These are phyloP conservation scores for Neodidymelliopsis sp. DNA, from an alignment of 2,329 filamentous ascomycete genomes.

Conservation along the genomic window DNA sequence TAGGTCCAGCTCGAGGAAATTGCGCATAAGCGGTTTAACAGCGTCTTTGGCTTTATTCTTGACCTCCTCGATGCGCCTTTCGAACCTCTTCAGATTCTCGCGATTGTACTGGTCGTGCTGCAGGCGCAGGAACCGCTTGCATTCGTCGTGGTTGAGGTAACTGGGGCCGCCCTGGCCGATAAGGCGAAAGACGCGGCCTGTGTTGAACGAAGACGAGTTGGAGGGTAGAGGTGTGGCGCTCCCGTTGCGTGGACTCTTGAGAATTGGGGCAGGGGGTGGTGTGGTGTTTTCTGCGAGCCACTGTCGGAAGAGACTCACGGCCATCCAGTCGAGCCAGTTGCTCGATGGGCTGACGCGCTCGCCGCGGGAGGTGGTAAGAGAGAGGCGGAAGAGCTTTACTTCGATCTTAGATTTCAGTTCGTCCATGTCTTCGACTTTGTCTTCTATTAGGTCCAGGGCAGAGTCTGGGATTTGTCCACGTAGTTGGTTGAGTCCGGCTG, in stretches of 20 bases:
- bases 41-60: slow-evolving; percentile 83
- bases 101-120: slow-evolving; percentile 82
- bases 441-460: slow-evolving; percentile 89
- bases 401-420: slow-evolving; percentile 83
- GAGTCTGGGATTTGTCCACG: slow-evolving; percentile 72
- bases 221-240: slow-evolving; percentile 41
- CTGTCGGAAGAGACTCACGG: slow-evolving; percentile 84
- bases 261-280: slow-evolving; percentile 66
- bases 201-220: slow-evolving; percentile 59
- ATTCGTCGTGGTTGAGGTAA: slow-evolving; percentile 85
- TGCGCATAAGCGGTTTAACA: slow-evolving; percentile 85
- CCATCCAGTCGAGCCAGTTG: slow-evolving; percentile 88
- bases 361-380: slow-evolving; percentile 77
- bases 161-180: slow-evolving; percentile 70
- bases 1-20: slow-evolving; percentile 81
- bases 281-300: slow-evolving; percentile 93
- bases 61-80: slow-evolving; percentile 86
- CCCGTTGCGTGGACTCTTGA: slow-evolving; percentile 49
- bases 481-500: slow-evolving; percentile 77
- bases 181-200: slow-evolving; percentile 78
- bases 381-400: slow-evolving; percentile 80
- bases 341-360: slow-evolving; percentile 82
- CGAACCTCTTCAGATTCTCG: slow-evolving; percentile 85
- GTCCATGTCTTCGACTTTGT: slow-evolving; percentile 91
- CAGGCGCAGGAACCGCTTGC: slow-evolving; percentile 88